A percentile compares a stretch with the other conserved stretches of the same genome.
Conservation (phyloP, 129 eudicot species). For the Lactuca sativa region DNA sequence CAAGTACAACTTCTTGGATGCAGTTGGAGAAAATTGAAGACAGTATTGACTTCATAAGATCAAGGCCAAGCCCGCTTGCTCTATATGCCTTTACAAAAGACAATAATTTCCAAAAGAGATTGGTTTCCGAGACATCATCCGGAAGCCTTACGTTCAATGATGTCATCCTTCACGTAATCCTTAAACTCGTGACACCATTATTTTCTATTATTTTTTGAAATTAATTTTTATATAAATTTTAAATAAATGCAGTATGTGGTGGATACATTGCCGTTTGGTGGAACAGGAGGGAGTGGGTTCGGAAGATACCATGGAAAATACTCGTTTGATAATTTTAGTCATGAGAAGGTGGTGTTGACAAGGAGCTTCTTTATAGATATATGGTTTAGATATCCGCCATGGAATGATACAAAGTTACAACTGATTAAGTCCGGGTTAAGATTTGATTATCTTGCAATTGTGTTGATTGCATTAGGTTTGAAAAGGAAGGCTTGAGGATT, state of each 20-base stretch:
- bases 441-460: constrained; percentile 57
- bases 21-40: constrained; percentile 81
- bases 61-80: constrained; percentile 66
- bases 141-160: constrained; percentile 69
- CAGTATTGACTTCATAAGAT: constrained; percentile 53
- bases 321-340: constrained; percentile 77
- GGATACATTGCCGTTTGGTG: constrained; percentile 79
- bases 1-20: constrained; percentile 9
- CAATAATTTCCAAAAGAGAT: constrained; percentile 41
- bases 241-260: constrained; percentile 70
- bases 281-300: constrained; percentile 80
- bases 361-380: constrained; percentile 57
- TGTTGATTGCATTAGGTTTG: constrained; percentile 58
- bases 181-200: background rate
- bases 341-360: constrained; percentile 55
- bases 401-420: constrained; percentile 56
- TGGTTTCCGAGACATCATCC: constrained; percentile 60
- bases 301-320: constrained; percentile 90
- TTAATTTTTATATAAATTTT: background rate
- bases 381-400: constrained; percentile 96
- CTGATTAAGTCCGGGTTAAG: constrained; percentile 51
- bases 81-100: constrained; percentile 66
- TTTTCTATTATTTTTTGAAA: too few relatives aligned
- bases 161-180: constrained; percentile 59
- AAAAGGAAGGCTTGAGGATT: constrained; percentile 41